Evolutionary conservation across 805 yeast genomes (phyloP).

Genomic region (Candida parachauliodes): DNA sequence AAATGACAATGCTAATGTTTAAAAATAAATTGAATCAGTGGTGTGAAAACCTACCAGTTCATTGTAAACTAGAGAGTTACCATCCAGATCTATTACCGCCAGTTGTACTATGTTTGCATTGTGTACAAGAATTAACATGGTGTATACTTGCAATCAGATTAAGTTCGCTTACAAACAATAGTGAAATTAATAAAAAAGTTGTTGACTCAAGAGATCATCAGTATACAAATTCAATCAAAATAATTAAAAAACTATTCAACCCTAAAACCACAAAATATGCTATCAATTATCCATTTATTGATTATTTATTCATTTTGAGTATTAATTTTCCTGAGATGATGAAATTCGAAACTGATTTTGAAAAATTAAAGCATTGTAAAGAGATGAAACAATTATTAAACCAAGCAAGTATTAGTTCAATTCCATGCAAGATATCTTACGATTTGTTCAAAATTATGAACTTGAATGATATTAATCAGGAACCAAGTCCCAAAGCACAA

Average conservation of each 20-base stretch:
- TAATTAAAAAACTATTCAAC: constrained; percentile 12
- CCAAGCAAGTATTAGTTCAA: constrained; percentile 9
- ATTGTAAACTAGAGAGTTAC: constrained; percentile 14
- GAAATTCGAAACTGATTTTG: constrained; percentile 9
- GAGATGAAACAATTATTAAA: constrained; percentile 11
- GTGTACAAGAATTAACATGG: constrained; percentile 16
- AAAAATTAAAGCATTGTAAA: constrained; percentile 9
- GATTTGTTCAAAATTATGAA: constrained; percentile 15
- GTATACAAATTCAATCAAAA: constrained; percentile 14
- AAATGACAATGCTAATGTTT: constrained; percentile 12
- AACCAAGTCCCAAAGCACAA: constrained; percentile 7
- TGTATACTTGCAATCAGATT: constrained; percentile 17
- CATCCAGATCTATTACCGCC: constrained; percentile 11
- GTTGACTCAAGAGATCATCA: constrained; percentile 11
- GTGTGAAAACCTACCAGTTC: constrained; percentile 12
- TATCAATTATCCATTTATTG: constrained; percentile 16
- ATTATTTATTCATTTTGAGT: constrained; percentile 15
- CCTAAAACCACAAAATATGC: constrained; percentile 6
- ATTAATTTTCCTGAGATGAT: constrained; percentile 18
- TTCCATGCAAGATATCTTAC: constrained; percentile 17
- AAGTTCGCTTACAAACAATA: constrained; percentile 8
- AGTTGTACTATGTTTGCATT: constrained; percentile 15
- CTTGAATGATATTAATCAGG: neutral
- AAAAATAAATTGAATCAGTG: constrained; percentile 11
- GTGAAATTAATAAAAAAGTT: constrained; percentile 8